Evolutionary conservation across 2,329 filamentous ascomycete genomes (phyloP).

Genomic region (Fusarium burgessii): DNA sequence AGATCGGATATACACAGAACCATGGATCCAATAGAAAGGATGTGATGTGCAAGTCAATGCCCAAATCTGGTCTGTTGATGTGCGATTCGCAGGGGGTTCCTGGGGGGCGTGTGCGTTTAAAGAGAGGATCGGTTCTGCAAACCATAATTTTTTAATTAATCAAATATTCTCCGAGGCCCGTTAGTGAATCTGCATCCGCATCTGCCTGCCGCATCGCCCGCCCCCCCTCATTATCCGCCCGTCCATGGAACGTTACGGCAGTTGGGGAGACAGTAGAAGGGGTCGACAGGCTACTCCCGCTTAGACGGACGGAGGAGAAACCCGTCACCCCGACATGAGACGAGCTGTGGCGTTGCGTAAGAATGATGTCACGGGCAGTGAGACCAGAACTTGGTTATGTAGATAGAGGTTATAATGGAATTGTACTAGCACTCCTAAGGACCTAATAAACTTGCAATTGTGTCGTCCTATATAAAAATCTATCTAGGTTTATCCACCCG

Average conservation of each 20-base stretch:
- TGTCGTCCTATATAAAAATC: neutral
- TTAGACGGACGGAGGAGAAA: neutral
- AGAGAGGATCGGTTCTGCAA: neutral
- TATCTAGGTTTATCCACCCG: neutral
- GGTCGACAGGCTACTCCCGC: neutral
- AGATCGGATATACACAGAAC: slow-evolving; percentile 3
- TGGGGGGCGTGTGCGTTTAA: slow-evolving; percentile 11
- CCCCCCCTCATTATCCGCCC: neutral
- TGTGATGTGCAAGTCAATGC: slow-evolving; percentile 3
- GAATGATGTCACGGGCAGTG: neutral
- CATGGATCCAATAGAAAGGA: slow-evolving; percentile 22
- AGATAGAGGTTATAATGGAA: neutral
- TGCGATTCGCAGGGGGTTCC: slow-evolving; percentile 24
- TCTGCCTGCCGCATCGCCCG: neutral
- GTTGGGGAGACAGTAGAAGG: neutral
- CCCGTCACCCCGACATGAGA: slow-evolving; percentile 11
- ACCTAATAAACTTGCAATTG: neutral
- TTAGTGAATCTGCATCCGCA: neutral
- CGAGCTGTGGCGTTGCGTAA: neutral
- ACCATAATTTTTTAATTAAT: neutral
- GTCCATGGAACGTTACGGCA: slow-evolving; percentile 2
- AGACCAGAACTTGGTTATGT: neutral
- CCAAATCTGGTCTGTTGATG: slow-evolving; percentile 18
- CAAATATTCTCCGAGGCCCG: slow-evolving; percentile 3
- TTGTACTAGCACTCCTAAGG: neutral